Conservation (phyloP, 805 yeast genomes). For the Lipomyces anomalus region DNA sequence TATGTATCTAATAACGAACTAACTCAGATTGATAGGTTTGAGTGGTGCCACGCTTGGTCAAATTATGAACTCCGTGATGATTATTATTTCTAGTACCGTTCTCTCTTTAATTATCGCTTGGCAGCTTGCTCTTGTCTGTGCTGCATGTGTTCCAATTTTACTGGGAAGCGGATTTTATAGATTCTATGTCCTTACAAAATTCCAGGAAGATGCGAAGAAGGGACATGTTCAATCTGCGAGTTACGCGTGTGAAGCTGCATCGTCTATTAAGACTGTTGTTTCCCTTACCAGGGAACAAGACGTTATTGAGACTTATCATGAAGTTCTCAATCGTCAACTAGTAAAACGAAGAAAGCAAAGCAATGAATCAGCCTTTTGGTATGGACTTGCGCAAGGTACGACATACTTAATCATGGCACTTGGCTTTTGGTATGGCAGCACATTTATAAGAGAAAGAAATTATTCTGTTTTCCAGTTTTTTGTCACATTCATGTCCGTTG, state of each 20-base stretch:
- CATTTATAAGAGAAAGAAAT: slow-evolving; percentile 31
- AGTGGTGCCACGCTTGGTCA: slow-evolving; percentile 33
- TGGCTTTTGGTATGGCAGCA: slow-evolving; percentile 42
- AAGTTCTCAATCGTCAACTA: slow-evolving; percentile 8
- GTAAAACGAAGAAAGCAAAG: slow-evolving; percentile 13
- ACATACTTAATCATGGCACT: slow-evolving; percentile 40
- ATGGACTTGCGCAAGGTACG: slow-evolving; percentile 37
- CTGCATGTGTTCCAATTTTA: slow-evolving; percentile 34
- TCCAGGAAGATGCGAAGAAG: slow-evolving; percentile 36
- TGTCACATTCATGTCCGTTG: slow-evolving; percentile 38
- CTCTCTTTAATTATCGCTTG: slow-evolving; percentile 39
- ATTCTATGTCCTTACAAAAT: slow-evolving; percentile 32
- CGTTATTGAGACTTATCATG: slow-evolving; percentile 32
- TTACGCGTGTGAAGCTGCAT: slow-evolving; percentile 39
- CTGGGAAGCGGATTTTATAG: slow-evolving; percentile 40
- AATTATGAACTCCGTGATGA: slow-evolving; percentile 32
- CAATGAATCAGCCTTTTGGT: slow-evolving; percentile 33
- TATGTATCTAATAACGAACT: not conserved
- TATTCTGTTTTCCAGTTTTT: slow-evolving; percentile 35
- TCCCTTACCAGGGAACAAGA: slow-evolving; percentile 40
- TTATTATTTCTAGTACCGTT: slow-evolving; percentile 37
- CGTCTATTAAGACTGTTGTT: slow-evolving; percentile 40
- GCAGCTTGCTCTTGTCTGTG: slow-evolving; percentile 41
- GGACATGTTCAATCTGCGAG: slow-evolving; percentile 38
- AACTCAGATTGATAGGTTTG: slow-evolving; percentile 11